These are phyloP conservation scores for Syzygium aromaticum DNA, from an alignment of 345 rosid genomes.

Conservation along the genomic window DNA sequence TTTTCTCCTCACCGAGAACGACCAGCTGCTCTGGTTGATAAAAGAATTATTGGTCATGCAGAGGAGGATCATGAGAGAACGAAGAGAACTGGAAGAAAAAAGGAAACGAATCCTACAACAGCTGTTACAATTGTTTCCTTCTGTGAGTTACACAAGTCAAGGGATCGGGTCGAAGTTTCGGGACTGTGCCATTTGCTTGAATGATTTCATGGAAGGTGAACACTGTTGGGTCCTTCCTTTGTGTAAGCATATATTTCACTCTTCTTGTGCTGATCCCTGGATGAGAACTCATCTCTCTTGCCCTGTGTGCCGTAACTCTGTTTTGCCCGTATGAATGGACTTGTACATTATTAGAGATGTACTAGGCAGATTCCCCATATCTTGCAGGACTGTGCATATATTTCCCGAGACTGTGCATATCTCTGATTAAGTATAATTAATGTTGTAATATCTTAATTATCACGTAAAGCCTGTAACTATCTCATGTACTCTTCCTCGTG, in stretches of 20 bases:
- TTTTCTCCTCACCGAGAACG: too few relatives aligned
- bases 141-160: background rate
- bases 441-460: too few relatives aligned
- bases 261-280: background rate
- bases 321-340: background rate
- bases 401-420: background rate
- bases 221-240: background rate
- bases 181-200: background rate
- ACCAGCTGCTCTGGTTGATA: too few relatives aligned
- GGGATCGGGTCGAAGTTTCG: background rate
- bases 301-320: background rate
- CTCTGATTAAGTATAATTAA: too few relatives aligned
- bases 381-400: too few relatives aligned
- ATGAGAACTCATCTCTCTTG: background rate
- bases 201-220: background rate
- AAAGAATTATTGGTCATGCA: background rate
- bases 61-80: background rate
- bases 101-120: background rate
- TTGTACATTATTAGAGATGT: background rate
- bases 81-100: background rate
- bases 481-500: too few relatives aligned
- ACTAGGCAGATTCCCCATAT: background rate
- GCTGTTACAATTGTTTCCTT: background rate
- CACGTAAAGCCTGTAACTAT: too few relatives aligned
- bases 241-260: background rate